Percentiles rank a stretch among this genome's conserved stretches.
These are phyloP conservation scores for Coniosporium tulheliwenetii DNA, from an alignment of 2,329 filamentous ascomycete species.

Conservation along the genomic window DNA sequence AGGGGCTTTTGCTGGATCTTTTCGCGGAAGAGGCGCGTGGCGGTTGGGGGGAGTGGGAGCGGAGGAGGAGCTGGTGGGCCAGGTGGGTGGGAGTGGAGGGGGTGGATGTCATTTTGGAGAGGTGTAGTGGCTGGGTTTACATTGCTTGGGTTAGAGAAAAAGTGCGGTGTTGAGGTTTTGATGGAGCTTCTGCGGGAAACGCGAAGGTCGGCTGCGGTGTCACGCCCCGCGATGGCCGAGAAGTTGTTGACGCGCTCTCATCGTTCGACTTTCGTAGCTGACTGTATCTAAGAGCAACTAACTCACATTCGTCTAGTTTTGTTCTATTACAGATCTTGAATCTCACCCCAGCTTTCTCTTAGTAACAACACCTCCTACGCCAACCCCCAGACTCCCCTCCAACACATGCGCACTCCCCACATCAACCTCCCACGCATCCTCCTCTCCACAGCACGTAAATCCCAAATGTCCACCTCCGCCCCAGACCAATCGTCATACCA, in stretches of 20 bases:
- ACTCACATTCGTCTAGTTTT: too few relatives aligned
- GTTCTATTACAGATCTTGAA: too few relatives aligned
- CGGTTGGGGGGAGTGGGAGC: slow-evolving; percentile 64
- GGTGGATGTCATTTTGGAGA: background rate
- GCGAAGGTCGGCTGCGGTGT: too few relatives aligned
- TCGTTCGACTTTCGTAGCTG: too few relatives aligned
- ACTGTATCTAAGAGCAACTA: too few relatives aligned
- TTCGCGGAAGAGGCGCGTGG: slow-evolving; percentile 58
- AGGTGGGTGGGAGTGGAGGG: slow-evolving; percentile 15
- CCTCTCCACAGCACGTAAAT: background rate
- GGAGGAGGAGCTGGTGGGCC: slow-evolving; percentile 51
- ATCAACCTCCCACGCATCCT: background rate
- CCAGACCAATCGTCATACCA: background rate
- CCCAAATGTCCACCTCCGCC: background rate
- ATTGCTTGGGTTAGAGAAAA: too few relatives aligned
- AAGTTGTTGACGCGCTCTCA: too few relatives aligned
- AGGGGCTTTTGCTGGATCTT: slow-evolving; percentile 74
- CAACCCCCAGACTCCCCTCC: background rate
- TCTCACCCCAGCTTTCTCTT: too few relatives aligned
- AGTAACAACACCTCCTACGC: too few relatives aligned
- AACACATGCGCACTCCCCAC: background rate
- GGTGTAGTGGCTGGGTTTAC: background rate
- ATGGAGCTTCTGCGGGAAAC: too few relatives aligned
- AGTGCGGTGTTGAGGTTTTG: too few relatives aligned
- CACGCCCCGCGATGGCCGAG: too few relatives aligned